phyloP scores from a whole-genome alignment of 768 basidiomycete genomes.

The Boletus pseudopeckii region DNA sequence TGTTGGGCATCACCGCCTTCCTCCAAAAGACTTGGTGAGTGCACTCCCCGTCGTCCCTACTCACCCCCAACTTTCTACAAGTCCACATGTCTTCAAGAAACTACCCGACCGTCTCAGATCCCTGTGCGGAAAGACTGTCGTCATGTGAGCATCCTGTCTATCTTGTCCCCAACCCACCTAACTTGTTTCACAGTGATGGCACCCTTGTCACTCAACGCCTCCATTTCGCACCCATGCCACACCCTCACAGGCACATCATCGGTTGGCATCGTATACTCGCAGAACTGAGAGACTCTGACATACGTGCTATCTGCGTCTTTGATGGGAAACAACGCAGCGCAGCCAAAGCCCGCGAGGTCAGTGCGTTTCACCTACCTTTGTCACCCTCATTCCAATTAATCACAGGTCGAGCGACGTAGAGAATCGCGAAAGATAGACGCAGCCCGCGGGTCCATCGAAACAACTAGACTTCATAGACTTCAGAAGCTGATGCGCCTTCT shows the following conservation, averaged over 20 bases:
- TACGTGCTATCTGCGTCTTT: slow-evolving; percentile 73
- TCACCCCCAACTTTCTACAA: slow-evolving; percentile 22
- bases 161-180: neutral
- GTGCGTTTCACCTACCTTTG: slow-evolving; percentile 13
- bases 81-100: slow-evolving; percentile 61
- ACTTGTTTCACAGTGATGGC: slow-evolving; percentile 57
- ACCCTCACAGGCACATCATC: slow-evolving; percentile 65
- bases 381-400: slow-evolving; percentile 1
- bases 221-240: slow-evolving; percentile 65
- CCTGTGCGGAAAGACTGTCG: slow-evolving; percentile 64
- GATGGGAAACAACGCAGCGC: slow-evolving; percentile 64
- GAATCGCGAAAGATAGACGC: slow-evolving; percentile 45
- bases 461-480: slow-evolving; percentile 54
- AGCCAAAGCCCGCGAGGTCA: slow-evolving; percentile 73
- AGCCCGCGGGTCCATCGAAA: slow-evolving; percentile 57
- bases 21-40: slow-evolving; percentile 60
- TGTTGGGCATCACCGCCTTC: slow-evolving; percentile 66
- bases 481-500: slow-evolving; percentile 40
- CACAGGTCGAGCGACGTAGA: slow-evolving; percentile 54
- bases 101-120: slow-evolving; percentile 62
- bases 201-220: slow-evolving; percentile 83
- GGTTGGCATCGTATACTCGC: slow-evolving; percentile 72
- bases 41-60: neutral
- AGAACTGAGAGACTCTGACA: slow-evolving; percentile 55
- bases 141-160: slow-evolving; percentile 50